phyloP scores from a whole-genome alignment of 345 rosid species.

The Populus simonii region DNA sequence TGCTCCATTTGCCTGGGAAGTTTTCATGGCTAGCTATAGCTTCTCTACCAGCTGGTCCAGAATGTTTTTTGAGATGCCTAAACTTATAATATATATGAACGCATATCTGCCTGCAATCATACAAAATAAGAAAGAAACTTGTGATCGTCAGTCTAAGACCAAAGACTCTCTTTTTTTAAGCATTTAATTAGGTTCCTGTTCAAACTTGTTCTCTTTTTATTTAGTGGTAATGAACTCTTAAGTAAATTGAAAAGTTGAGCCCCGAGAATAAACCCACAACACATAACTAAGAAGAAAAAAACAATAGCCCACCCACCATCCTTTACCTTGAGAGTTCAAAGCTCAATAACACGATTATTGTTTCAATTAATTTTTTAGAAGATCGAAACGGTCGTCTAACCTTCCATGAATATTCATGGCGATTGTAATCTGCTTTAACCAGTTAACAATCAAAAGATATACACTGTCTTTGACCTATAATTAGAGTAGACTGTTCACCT shows the following conservation, averaged over 20 bases:
- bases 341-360: neutral
- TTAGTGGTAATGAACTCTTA: neutral
- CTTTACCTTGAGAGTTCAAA: neutral
- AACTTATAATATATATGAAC: neutral
- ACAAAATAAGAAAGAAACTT: neutral
- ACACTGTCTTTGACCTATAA: neutral
- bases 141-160: conserved; percentile 23
- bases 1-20: conserved; percentile 8
- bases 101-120: neutral
- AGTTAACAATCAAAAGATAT: neutral
- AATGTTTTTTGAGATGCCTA: neutral
- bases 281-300: too few species aligned
- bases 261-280: too few species aligned
- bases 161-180: conserved; percentile 26
- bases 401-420: neutral
- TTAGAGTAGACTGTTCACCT: neutral
- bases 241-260: neutral
- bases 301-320: neutral
- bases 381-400: neutral
- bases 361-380: neutral
- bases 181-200: neutral
- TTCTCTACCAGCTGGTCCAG: conserved; percentile 1
- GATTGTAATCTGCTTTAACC: neutral
- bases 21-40: conserved; percentile 9
- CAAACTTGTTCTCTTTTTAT: conserved; percentile 1